Evolutionary conservation across 805 yeast genomes (phyloP).

Genomic region (Lipomyces lipofer): DNA sequence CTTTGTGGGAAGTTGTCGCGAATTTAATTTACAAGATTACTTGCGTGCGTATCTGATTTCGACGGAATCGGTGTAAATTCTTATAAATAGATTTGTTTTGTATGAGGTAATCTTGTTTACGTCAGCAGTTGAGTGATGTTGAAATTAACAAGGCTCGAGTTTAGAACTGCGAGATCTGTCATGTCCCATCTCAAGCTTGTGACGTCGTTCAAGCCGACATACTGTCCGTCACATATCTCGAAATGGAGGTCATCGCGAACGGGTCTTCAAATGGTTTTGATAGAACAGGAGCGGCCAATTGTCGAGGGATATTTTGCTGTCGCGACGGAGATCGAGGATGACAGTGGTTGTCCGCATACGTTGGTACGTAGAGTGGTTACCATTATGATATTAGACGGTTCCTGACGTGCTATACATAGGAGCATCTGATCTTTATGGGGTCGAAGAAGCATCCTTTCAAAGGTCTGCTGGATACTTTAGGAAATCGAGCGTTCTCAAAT

Average conservation of each 20-base stretch:
- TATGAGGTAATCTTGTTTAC: no score
- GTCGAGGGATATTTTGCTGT: slow-evolving; percentile 93
- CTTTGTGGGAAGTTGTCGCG: no score
- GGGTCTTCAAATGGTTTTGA: slow-evolving; percentile 75
- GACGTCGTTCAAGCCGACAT: slow-evolving; percentile 11
- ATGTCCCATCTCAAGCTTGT: slow-evolving; percentile 1
- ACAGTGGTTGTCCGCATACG: slow-evolving; percentile 94
- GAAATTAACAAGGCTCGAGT: no score
- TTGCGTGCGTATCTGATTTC: no score
- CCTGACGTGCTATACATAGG: slow-evolving; percentile 39
- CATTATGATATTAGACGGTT: background rate
- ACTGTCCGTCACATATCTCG: slow-evolving; percentile 17
- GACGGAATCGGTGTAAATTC: no score
- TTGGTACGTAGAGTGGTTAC: slow-evolving; percentile 38
- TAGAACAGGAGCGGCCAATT: slow-evolving; percentile 80
- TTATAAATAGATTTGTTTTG: no score
- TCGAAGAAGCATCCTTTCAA: slow-evolving; percentile 85
- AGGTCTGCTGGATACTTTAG: slow-evolving; percentile 83
- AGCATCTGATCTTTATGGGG: slow-evolving; percentile 94
- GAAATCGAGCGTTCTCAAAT: slow-evolving; percentile 72
- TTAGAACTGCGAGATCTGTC: no score
- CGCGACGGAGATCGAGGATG: slow-evolving; percentile 85
- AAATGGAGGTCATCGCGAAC: slow-evolving; percentile 81
- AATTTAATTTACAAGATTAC: no score
- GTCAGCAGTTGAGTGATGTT: no score